Evolutionary conservation across 2,329 filamentous ascomycete species (phyloP).

Genomic region (Cladosporium sp.): DNA sequence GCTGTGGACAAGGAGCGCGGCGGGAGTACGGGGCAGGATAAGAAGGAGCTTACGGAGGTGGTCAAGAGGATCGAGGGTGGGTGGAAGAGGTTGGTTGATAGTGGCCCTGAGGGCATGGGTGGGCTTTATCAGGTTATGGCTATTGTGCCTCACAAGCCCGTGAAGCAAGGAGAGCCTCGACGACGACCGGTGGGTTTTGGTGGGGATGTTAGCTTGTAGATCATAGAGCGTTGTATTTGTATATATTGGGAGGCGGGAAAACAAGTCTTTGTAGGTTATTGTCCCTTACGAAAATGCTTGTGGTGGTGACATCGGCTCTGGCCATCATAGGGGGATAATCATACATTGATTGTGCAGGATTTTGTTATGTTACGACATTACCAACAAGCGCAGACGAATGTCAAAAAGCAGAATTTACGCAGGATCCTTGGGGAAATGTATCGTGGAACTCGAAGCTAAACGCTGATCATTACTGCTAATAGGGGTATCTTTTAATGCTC

Average conservation of each 20-base stretch:
- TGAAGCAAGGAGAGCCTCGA: conserved; percentile 60
- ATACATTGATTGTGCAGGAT: too few species aligned
- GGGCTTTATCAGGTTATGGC: conserved; percentile 91
- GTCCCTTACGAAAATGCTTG: too few species aligned
- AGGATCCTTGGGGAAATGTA: too few species aligned
- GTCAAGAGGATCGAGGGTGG: conserved; percentile 64
- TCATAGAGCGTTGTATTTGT: background rate
- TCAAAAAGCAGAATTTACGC: too few species aligned
- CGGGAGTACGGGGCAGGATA: conserved; percentile 34
- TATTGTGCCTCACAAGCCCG: conserved; percentile 61
- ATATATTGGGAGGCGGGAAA: background rate
- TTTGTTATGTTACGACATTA: too few species aligned
- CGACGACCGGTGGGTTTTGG: conserved; percentile 89
- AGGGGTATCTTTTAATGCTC: too few species aligned
- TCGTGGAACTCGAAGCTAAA: too few species aligned
- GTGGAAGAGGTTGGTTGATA: conserved; percentile 80
- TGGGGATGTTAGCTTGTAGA: conserved; percentile 49
- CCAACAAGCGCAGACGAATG: too few species aligned
- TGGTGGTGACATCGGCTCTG: too few species aligned
- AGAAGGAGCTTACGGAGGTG: conserved; percentile 42
- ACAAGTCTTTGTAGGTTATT: too few species aligned
- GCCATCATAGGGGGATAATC: too few species aligned
- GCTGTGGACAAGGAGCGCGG: conserved; percentile 30
- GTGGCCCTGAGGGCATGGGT: conserved; percentile 82
- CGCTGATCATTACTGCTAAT: too few species aligned